Base-by-base conservation (phyloP, 1,284 basidiomycete genomes). In the Leccinum fuscescens region DNA sequence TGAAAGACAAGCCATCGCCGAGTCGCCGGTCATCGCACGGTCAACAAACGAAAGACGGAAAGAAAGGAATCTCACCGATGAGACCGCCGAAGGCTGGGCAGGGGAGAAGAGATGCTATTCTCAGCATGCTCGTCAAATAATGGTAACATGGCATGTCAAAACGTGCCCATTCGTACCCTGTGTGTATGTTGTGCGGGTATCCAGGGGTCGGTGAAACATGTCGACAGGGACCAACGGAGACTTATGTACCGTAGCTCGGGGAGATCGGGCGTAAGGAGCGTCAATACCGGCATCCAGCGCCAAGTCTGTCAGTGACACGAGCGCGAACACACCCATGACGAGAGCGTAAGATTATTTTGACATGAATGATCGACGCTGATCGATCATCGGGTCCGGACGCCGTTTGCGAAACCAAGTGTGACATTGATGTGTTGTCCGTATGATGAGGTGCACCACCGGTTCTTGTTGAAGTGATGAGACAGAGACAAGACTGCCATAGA, bases 81-180 rank as follows among this genome's bases (percentile, higher is more conserved):
- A 35, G 35, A 37, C 14, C 35, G 35, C 35, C 35, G 6, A 37
- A 37, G 35, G 35, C 14, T 37, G 35, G 14, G 35, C 14, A 37
- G 35, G 35, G 35, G 14, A 15, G 6, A 37, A 15, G 42, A 17
- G 42, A 44, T 15, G 42, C 11, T 11, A 17, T 44, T 17, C 9
- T 44, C 9, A 44, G 9, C 9, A 44, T 6, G 42, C 17, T 44
- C 42, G 42, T 17, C 42, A 17, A 17, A 44, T 17, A 44, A 39
- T n/a, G 5, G 42, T 9, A 44, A 44, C 42, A 20, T 20, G 20
- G 20, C 20, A 20, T 20, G 20, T 20, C 4, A 39, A 14, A 24
- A 4, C 60, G 35, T 55, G 74, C 70, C 72, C 72, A 72, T 75
- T 42, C 70, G 69, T 27, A 69, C 63, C 5, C 73, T 75, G 33